phyloP scores from a whole-genome alignment of 306 rosid species.

The Lathyrus tuberosus region DNA sequence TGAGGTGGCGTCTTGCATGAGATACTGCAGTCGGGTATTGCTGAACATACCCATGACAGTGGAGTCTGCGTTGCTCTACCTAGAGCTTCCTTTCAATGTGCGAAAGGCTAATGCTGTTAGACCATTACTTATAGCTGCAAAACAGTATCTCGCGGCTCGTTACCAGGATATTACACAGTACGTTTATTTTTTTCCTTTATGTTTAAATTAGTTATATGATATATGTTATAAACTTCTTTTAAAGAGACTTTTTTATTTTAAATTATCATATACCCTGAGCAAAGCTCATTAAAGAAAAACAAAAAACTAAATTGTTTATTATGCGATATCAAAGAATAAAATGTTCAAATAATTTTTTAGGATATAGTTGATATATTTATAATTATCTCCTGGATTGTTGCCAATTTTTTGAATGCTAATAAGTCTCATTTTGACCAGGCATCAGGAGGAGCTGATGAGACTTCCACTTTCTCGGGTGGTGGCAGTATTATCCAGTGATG shows the following conservation, averaged over 20 bases:
- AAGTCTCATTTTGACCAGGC: conserved; percentile 52
- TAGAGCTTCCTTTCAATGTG: conserved; percentile 91
- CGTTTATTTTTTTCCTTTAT: not conserved
- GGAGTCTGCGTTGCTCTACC: conserved; percentile 88
- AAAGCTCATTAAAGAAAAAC: too few species aligned
- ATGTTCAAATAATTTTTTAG: too few species aligned
- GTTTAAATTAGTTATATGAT: too few species aligned
- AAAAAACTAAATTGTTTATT: too few species aligned
- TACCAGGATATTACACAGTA: conserved; percentile 88
- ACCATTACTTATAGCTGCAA: conserved; percentile 92
- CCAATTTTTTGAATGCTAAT: not conserved
- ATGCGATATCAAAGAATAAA: too few species aligned
- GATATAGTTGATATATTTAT: too few species aligned
- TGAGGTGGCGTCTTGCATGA: conserved; percentile 96
- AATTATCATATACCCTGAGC: too few species aligned
- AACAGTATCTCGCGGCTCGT: conserved; percentile 77
- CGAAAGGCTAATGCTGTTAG: conserved; percentile 92
- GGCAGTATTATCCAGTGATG: conserved; percentile 81
- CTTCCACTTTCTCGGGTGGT: conserved; percentile 85
- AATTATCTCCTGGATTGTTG: too few species aligned
- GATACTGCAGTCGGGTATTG: conserved; percentile 74
- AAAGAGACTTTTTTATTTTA: too few species aligned
- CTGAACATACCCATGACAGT: conserved; percentile 85
- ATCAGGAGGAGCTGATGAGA: conserved; percentile 79
- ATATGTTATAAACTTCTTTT: too few species aligned